Evolutionary conservation across 2,329 filamentous ascomycete species (phyloP).

Genomic region (Lachnellula suecica): DNA sequence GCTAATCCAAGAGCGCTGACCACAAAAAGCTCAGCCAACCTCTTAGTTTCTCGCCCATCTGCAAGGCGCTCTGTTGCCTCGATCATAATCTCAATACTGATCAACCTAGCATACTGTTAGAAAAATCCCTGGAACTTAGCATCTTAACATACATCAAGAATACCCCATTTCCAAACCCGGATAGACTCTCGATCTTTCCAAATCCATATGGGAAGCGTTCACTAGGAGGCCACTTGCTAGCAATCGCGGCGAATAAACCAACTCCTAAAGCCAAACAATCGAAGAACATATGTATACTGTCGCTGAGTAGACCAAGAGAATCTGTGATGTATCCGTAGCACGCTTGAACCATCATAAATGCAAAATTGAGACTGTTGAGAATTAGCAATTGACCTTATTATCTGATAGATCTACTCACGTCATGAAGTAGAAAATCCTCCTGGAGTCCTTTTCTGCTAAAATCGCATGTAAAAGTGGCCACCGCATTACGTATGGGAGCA

Average conservation of each 20-base stretch:
- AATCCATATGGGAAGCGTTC: slow-evolving; percentile 90
- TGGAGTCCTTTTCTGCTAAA: slow-evolving; percentile 85
- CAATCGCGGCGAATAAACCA: slow-evolving; percentile 85
- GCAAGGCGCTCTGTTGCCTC: slow-evolving; percentile 87
- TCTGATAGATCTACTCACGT: slow-evolving; percentile 52
- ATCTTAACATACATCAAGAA: slow-evolving; percentile 71
- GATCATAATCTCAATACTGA: slow-evolving; percentile 93
- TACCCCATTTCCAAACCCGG: slow-evolving; percentile 94
- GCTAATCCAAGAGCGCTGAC: slow-evolving; percentile 84
- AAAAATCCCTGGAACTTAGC: not conserved
- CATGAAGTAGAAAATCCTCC: slow-evolving; percentile 97
- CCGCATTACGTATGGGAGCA: slow-evolving; percentile 67
- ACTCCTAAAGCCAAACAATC: slow-evolving; percentile 92
- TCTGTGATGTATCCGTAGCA: slow-evolving; percentile 93
- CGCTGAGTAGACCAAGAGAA: slow-evolving; percentile 90
- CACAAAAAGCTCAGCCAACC: slow-evolving; percentile 81
- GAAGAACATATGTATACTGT: slow-evolving; percentile 99
- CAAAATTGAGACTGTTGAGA: slow-evolving; percentile 74
- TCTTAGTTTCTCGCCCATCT: slow-evolving; percentile 79
- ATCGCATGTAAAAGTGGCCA: slow-evolving; percentile 85
- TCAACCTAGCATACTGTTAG: slow-evolving; percentile 58
- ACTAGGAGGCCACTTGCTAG: slow-evolving; percentile 95
- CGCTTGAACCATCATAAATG: slow-evolving; percentile 91
- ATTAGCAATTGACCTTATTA: slow-evolving; percentile 12
- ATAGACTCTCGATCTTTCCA: slow-evolving; percentile 93